These are phyloP conservation scores for Chrysoporthe austroafricana DNA, from an alignment of 2,329 filamentous ascomycete species.

Conservation along the genomic window DNA sequence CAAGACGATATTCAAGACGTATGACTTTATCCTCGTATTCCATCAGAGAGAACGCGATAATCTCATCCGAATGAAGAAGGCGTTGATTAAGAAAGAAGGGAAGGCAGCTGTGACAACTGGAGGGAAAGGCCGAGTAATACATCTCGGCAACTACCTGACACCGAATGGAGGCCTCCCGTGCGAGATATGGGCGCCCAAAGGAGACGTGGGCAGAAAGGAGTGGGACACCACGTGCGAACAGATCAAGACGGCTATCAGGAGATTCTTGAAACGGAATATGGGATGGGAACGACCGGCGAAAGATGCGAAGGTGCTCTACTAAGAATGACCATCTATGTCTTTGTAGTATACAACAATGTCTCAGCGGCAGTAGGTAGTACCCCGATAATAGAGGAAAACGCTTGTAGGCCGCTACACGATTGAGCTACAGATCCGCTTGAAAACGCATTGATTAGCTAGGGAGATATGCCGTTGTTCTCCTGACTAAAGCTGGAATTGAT, in stretches of 20 bases:
- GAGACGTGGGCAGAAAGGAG: slow-evolving; percentile 21
- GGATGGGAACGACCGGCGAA: slow-evolving; percentile 29
- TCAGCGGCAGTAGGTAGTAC: too few relatives aligned
- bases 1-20: slow-evolving; percentile 31
- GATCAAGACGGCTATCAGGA: slow-evolving; percentile 34
- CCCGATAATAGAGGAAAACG: too few relatives aligned
- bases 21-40: slow-evolving; percentile 36
- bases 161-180: slow-evolving; percentile 4
- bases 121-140: slow-evolving; percentile 34
- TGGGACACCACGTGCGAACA: slow-evolving; percentile 33
- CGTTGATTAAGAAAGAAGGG: slow-evolving; percentile 27
- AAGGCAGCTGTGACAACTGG: slow-evolving; percentile 7
- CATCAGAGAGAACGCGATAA: slow-evolving; percentile 35
- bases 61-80: slow-evolving; percentile 33
- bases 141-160: slow-evolving; percentile 33
- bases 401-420: too few relatives aligned
- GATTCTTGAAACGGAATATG: slow-evolving; percentile 33
- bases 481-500: too few relatives aligned
- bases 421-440: too few relatives aligned
- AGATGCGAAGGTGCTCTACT: neutral
- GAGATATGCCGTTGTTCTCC: too few relatives aligned
- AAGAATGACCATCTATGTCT: neutral
- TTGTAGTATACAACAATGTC: too few relatives aligned
- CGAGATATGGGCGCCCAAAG: slow-evolving; percentile 24
- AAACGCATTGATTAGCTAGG: too few relatives aligned